Conservation (phyloP, 768 basidiomycete genomes). For the Trametes cinnabarina region DNA sequence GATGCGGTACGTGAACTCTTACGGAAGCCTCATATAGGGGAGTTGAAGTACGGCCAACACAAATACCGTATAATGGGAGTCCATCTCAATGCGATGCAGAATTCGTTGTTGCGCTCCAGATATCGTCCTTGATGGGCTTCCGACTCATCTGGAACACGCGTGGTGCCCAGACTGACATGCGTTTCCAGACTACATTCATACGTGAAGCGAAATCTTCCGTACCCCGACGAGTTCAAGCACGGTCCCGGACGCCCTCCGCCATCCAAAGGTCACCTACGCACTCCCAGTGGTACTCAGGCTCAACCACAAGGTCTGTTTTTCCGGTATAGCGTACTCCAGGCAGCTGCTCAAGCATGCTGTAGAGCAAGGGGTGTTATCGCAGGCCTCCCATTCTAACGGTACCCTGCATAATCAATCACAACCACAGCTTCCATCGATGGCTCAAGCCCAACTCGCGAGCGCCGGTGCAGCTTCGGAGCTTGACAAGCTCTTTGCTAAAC, state of each 20-base stretch:
- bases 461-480: conserved; percentile 34
- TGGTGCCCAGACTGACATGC: background rate
- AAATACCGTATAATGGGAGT: no score
- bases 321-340: background rate
- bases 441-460: background rate
- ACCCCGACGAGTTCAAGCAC: conserved; percentile 71
- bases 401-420: background rate
- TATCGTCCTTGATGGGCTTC: no score
- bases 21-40: no score
- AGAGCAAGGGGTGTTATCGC: background rate
- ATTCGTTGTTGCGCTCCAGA: no score
- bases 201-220: conserved; percentile 61
- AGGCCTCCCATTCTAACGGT: background rate
- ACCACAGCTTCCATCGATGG: background rate
- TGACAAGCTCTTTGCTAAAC: conserved; percentile 45
- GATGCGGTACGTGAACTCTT: conserved; percentile 60
- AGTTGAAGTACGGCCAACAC: no score
- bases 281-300: conserved; percentile 8
- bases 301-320: conserved; percentile 4
- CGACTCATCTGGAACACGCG: no score
- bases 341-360: background rate
- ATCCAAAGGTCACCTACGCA: conserved; percentile 42
- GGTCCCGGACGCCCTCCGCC: conserved; percentile 66
- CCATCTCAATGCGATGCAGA: background rate
- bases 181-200: conserved; percentile 56